Conservation (phyloP, 768 basidiomycete species). For the Lactarius pseudohatsudake region DNA sequence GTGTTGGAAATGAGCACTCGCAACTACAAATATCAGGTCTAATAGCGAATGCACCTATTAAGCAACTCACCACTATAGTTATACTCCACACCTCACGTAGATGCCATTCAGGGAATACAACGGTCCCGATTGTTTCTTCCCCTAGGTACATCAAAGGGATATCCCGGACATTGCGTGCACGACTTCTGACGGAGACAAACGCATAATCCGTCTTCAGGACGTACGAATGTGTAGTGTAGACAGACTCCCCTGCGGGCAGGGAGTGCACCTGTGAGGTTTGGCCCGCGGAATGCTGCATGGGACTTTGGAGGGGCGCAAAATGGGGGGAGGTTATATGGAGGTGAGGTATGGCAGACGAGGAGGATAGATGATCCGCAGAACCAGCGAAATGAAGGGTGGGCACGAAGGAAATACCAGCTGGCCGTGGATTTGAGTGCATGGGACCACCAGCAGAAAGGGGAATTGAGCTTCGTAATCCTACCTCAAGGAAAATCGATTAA, state of each 20-base stretch:
- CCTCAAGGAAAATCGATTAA: no score
- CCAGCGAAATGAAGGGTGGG: neutral
- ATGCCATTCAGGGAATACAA: slow-evolving; percentile 9
- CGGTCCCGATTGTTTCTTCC: slow-evolving; percentile 16
- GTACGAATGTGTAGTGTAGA: neutral
- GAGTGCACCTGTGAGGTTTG: neutral
- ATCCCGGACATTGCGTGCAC: slow-evolving; percentile 1
- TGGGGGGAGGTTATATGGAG: neutral
- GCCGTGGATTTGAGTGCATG: neutral
- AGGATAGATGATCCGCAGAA: neutral
- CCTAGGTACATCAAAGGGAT: slow-evolving; percentile 14
- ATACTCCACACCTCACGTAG: slow-evolving; percentile 10
- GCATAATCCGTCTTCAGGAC: slow-evolving; percentile 13
- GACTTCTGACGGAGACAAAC: slow-evolving; percentile 12
- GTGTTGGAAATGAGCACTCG: slow-evolving; percentile 9
- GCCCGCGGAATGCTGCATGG: neutral
- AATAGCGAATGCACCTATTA: neutral
- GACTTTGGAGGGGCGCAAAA: neutral
- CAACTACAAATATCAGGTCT: neutral
- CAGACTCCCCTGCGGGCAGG: neutral
- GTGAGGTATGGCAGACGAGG: neutral
- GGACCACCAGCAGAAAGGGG: no score
- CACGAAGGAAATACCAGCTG: no score
- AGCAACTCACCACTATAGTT: slow-evolving; percentile 18
- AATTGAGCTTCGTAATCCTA: no score